Base-by-base conservation (phyloP, 257 asterid genomes). In the Capsicum rhomboideum region DNA sequence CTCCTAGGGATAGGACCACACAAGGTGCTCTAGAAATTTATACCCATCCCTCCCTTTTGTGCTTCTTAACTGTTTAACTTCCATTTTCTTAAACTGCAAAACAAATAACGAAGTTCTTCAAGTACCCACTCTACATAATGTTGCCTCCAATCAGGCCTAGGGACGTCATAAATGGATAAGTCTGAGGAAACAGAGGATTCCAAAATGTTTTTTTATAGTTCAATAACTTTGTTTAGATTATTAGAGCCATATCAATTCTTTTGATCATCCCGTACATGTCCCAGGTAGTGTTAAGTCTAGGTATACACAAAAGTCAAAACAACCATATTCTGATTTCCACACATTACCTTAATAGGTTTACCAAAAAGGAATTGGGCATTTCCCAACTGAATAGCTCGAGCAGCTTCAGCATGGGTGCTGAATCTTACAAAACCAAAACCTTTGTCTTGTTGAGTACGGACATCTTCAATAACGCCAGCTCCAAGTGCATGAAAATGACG, bases 351-450 rank as follows among this genome's bases (percentile, higher is more conserved):
- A 21, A 93, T 42, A 8, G 94, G 90, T 87, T 92, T 93, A 84
- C 95, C 95, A 83, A 81, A 90, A 71, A 93, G 89, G 71, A 90
- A 82, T 2, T 89, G 89, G 9, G 97, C 93, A 86, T 93, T 93
- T 71, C 98, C 98, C 86, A 91, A 80, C 86, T 93, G 97, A 87
- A 94, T 94, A 74, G 97, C 98, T 44, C 87, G 94, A 82, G 97
- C 97, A 71, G 98, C 97, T 89, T 93, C 98, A 80, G 91, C 97
- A 83, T 94, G 97, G 85, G 46, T 94, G 88, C 93, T 92, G 90
- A 90, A 94, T 87, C 98, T 86, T 42, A 94, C 89, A 85, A 94
- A 94, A 28, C 98, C 98, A 89, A 94, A 94, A 61, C 98, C 97
- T 90, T 93, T 94, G 91, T 94, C 97, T 78, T 94, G 86, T 77